Evolutionary conservation across 441 rosid species (phyloP), one percentile per base, ranked within the genome.

Genomic region (Populus hybrid): DNA sequence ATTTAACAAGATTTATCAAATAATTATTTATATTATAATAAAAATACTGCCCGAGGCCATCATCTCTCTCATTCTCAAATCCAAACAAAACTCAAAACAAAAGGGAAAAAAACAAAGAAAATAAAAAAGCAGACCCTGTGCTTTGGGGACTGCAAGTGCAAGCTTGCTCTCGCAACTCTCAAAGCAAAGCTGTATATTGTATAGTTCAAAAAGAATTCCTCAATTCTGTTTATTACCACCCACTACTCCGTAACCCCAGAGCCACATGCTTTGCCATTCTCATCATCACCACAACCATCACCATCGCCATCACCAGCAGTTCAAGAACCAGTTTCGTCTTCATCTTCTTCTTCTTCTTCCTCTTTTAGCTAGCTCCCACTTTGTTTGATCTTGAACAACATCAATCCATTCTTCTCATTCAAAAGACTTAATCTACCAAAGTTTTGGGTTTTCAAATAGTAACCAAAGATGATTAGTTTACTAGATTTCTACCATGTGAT

Each of bases 401-500:
- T 6, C 11, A 28, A 42, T 59, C 21, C 4, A 34, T 23, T 63
- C 68, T 28, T 68, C 69, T 14, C 59, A 18, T 61, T 74, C 57
- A 21, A 26, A 24, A 67, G 36, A 40, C 73, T 66, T 34, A 10
- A 9, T 8, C 50, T 46, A 40, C 72, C 32, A 30, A 30, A 24
- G 61, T 73, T 38, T 28, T 36, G 34, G 38, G 64, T 26, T 21
- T 35, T 34, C 40, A 50, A 78, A 26, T n/a, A 73, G 68, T 35
- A 26, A 18, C 10, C 76, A 23, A 85, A 84, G 70, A 92, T 90
- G 94, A 90, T 92, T 76, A 86, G 88, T 0, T 74, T 74, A 7
- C 8, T 78, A 20, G 96, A 92, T 46, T 89, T 92, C 78, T 92
- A 92, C 87, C 90, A 90, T 75, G 96, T 92, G 59, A 90, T 92